A percentile compares a stretch with the other conserved stretches of the same genome.
Evolutionary conservation across 306 rosid species (phyloP).

Genomic region (Spatholobus suberectus): DNA sequence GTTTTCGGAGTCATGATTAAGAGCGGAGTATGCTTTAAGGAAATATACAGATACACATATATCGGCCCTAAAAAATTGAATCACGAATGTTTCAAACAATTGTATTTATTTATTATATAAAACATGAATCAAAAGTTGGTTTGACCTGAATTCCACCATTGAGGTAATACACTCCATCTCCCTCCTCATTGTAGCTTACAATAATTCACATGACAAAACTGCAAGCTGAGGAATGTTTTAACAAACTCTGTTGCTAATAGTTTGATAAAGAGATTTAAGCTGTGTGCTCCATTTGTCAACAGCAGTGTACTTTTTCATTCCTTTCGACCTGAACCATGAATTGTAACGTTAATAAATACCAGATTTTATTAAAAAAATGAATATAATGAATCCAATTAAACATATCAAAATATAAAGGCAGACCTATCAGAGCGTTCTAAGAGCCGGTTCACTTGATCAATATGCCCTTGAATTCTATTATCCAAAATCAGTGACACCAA

Average conservation of each 20-base stretch:
- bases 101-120: background rate
- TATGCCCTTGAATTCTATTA: constrained; percentile 89
- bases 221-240: constrained; percentile 18
- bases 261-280: constrained; percentile 74
- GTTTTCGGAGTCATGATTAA: background rate
- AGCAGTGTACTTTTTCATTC: constrained; percentile 89
- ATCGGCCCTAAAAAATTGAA: background rate
- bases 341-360: constrained; percentile 29
- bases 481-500: constrained; percentile 75
- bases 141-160: constrained; percentile 8
- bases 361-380: background rate
- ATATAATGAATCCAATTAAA: background rate
- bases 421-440: constrained; percentile 87
- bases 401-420: background rate
- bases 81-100: background rate
- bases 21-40: background rate
- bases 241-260: constrained; percentile 75
- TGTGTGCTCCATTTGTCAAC: constrained; percentile 92
- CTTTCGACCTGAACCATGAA: constrained; percentile 70
- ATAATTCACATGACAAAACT: background rate
- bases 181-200: constrained; percentile 5
- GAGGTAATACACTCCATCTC: background rate
- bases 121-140: constrained; percentile 2
- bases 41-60: background rate
- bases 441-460: constrained; percentile 93